Evolutionary conservation across 148 eudicot species (phyloP).

Genomic region (Cornus suecica): DNA sequence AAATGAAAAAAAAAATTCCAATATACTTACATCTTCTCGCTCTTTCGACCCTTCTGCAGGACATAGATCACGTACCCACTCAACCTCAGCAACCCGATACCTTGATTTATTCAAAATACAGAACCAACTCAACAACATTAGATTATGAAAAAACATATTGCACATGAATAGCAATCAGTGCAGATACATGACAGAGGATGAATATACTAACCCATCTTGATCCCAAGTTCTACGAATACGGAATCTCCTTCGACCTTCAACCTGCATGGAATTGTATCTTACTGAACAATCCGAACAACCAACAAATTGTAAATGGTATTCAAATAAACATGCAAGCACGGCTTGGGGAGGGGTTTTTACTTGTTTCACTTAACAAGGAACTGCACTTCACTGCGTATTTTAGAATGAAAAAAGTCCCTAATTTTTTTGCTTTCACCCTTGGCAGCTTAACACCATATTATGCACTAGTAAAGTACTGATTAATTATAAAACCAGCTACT

Average conservation of each 20-base stretch:
- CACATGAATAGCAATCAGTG: not conserved
- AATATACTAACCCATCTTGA: slow-evolving; percentile 73
- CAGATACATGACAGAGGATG: slow-evolving; percentile 8
- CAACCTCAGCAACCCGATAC: slow-evolving; percentile 71
- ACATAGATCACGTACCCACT: slow-evolving; percentile 65
- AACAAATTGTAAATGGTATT: not conserved
- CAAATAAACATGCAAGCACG: too few species aligned
- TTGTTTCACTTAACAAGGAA: too few species aligned
- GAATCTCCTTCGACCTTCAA: slow-evolving; percentile 83
- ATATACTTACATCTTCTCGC: slow-evolving; percentile 56
- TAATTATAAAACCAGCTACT: not conserved
- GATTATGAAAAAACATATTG: not conserved
- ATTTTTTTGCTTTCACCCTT: not conserved
- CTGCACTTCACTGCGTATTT: not conserved
- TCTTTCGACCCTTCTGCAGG: slow-evolving; percentile 72
- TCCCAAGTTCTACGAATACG: slow-evolving; percentile 68
- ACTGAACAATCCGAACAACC: not conserved
- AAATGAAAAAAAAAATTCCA: slow-evolving; percentile 1
- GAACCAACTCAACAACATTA: slow-evolving; percentile 6
- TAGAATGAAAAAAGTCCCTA: not conserved
- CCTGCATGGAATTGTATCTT: slow-evolving; percentile 37
- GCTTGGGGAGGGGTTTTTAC: too few species aligned
- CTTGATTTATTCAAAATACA: slow-evolving; percentile 14
- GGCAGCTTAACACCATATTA: not conserved
- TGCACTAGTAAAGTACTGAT: not conserved